These are phyloP conservation scores for Acer negundo DNA, from an alignment of 345 rosid species.

Conservation along the genomic window DNA sequence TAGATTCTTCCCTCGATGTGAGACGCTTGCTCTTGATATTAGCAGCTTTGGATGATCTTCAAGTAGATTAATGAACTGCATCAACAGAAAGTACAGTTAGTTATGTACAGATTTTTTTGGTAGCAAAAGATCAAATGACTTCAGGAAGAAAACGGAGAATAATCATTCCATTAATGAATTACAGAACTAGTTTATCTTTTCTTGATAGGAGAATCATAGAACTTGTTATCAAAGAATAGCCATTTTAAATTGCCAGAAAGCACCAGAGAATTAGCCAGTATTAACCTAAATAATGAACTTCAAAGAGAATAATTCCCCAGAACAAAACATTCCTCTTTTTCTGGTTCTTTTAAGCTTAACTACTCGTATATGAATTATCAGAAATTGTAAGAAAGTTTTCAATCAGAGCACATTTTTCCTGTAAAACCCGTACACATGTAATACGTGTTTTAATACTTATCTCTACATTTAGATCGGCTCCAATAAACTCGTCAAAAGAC, in stretches of 20 bases:
- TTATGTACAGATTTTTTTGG: neutral
- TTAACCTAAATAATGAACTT: neutral
- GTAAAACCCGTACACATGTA: neutral
- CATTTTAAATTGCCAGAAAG: neutral
- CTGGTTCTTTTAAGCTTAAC: too few relatives aligned
- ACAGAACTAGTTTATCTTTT: neutral
- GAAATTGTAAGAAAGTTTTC: neutral
- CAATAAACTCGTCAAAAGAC: neutral
- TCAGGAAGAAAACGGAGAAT: neutral
- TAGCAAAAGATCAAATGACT: neutral
- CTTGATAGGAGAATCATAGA: neutral
- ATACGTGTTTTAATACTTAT: too few relatives aligned
- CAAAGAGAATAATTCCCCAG: neutral
- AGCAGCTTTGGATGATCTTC: constrained; percentile 78
- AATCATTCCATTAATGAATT: neutral
- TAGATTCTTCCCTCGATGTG: constrained; percentile 56
- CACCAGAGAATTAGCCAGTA: neutral
- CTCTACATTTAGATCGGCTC: neutral
- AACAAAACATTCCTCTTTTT: neutral
- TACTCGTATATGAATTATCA: too few relatives aligned
- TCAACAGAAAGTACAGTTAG: constrained; percentile 13
- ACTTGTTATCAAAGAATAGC: neutral
- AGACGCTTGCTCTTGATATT: constrained; percentile 75
- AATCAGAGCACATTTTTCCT: neutral
- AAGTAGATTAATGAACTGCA: constrained; percentile 75